phyloP scores from a whole-genome alignment of 176 grass and related monocot species.

The Avena atlantica region DNA sequence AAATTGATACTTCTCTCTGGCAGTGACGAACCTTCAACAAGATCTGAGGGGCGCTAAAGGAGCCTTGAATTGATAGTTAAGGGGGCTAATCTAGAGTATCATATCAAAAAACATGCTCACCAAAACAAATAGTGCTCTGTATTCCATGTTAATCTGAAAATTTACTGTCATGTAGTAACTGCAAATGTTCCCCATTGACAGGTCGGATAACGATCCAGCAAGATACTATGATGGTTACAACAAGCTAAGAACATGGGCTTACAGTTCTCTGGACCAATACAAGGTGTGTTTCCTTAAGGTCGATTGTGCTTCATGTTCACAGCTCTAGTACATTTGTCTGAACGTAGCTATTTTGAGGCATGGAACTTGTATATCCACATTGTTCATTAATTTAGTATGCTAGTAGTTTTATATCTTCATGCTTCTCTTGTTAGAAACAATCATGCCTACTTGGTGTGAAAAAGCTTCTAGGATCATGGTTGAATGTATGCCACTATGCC shows the following conservation, averaged over 20 bases:
- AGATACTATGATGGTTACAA: constrained; percentile 80
- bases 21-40: neutral
- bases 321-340: constrained; percentile 24
- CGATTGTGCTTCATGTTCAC: constrained; percentile 30
- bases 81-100: neutral
- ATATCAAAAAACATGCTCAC: neutral
- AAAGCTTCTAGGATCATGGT: neutral
- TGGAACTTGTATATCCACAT: neutral
- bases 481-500: neutral
- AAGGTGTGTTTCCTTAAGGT: constrained; percentile 63
- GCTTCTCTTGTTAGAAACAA: constrained; percentile 27
- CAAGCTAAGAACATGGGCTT: constrained; percentile 89
- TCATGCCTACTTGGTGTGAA: constrained; percentile 6
- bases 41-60: neutral
- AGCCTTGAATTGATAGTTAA: neutral
- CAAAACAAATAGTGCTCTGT: neutral
- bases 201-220: constrained; percentile 67
- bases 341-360: constrained; percentile 11
- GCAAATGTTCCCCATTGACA: constrained; percentile 39
- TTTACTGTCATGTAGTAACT: constrained; percentile 39
- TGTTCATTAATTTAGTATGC: neutral
- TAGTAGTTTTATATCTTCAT: neutral
- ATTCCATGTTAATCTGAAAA: neutral
- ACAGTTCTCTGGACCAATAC: constrained; percentile 96
- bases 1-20: neutral